Evolutionary conservation across 106 monocot genomes (phyloP), one percentile per base, ranked within the genome.

Genomic region (Dendrobium chrysotoxum): DNA sequence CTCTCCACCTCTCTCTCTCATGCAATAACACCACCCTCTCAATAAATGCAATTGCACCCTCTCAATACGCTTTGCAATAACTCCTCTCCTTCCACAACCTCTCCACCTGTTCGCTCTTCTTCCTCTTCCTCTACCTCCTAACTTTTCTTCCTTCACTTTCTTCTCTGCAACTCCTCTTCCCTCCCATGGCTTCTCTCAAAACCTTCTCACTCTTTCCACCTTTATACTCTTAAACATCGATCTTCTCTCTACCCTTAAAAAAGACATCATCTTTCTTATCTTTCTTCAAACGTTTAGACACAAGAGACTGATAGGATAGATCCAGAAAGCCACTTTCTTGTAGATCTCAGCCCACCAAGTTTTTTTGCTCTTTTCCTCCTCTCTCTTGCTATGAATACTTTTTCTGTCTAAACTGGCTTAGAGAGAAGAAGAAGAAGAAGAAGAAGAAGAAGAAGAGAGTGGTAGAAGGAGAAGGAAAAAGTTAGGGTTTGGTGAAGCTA

Each of bases 31-130:
- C 79, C 85, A 75, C 77, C 25, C 85, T 83, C 80, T 85, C 85
- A 85, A 79, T 95, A 92, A 95, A 95, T 98, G 94, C 92, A 54
- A 84, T 92, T 95, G 94, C 98, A 95, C 91, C 94, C 85, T 88
- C 94, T 94, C 92, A 77, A 88, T 88, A 83, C 84, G 80, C 87
- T 92, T 83, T 79, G 88, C 94, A 92, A 87, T 93, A 86, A 86
- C 89, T 89, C 89, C 90, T 82, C 84, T 81, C 84, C 66, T 80
- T 76, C 75, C 85, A 68, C 80, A 78, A 77, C 88, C 61, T 65
- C 80, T 83, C 85, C 84, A 75, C 84, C 79, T 82, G 79, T 82
- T 87, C 80, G 87, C 57, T 15, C 47, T 47, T 76, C 70, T 75
- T 41, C 77, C 75, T 46, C 75, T 35, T 28, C 40, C 21, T 21